Base-by-base conservation (phyloP, 2,329 filamentous ascomycete species). In the Fusarium scirpi region DNA sequence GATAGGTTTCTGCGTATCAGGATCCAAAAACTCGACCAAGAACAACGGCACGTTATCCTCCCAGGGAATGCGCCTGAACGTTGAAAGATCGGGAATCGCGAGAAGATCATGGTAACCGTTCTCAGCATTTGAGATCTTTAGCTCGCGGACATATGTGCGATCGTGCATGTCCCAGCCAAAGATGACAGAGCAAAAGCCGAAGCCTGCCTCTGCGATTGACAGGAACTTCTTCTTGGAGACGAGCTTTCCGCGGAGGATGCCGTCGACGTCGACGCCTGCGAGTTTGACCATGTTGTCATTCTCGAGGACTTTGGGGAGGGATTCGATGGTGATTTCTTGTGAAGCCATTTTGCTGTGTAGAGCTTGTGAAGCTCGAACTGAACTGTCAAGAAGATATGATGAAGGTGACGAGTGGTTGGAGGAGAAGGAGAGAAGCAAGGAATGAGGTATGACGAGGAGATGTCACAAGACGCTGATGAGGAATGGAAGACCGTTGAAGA, bases 91-190 rank as follows among this genome's bases (percentile, higher is more conserved):
- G 1, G 94, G 91, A 40, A 95, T 84, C 16, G 94, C 94, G 53
- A 97, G 86, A 45, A 97, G 82, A 79, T 97, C 94, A 70, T 91
- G 88, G 81, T 97, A 97, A 45, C 94, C 94, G 78, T 97, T 97
- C 76, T 93, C 91, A 73, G 92, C 92, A 82, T 97, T 97, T 82
- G 93, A 96, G 79, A 97, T 91, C 76, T 88, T 88, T 69, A 97
- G 87, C 82, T 97, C 94, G 74, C 87, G 89, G 79, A 93, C 91
- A 80, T 97, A 98, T 13, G 93, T 97, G 83, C 90, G 86, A 77
- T 98, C 94, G 81, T 98, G 94, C 93, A 97, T 97, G 81, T 98
- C 94, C 94, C 94, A 97, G 78, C 94, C 94, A 76, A 97, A 97
- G 71, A 97, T 90, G 72, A 97, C 94, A 22, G 92, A 96, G 84